Percentiles rank a stretch among this genome's conserved stretches.
Evolutionary conservation across 208 protist genomes (phyloP).

Genomic region (Entamoeba dispar): DNA sequence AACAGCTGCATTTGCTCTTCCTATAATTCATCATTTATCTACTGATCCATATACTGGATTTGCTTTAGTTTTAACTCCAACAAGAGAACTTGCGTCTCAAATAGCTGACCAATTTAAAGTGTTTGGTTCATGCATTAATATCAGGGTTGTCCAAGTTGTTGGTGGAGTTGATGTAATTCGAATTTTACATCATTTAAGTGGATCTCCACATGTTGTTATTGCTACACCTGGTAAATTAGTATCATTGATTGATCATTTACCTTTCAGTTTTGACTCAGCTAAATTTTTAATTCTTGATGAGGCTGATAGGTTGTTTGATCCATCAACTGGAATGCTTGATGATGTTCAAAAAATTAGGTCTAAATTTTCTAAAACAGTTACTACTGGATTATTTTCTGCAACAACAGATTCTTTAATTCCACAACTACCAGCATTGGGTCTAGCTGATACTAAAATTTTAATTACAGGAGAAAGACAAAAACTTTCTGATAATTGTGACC

Average conservation of each 20-base stretch:
- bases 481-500: not conserved
- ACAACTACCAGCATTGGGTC: not conserved
- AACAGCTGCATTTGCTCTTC: constrained; percentile 87
- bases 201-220: constrained; percentile 5
- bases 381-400: not conserved
- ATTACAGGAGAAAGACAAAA: not conserved
- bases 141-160: not conserved
- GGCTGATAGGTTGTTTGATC: not conserved
- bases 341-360: not conserved
- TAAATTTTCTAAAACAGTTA: not conserved
- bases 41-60: not conserved
- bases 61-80: constrained; percentile 16
- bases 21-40: constrained; percentile 73
- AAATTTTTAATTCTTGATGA: constrained; percentile 4
- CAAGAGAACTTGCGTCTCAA: constrained; percentile 24
- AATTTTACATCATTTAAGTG: not conserved
- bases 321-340: not conserved
- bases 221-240: constrained; percentile 30
- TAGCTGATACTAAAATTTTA: not conserved
- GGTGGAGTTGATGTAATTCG: constrained; percentile 7
- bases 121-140: not conserved
- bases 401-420: not conserved
- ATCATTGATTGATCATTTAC: constrained; percentile 17
- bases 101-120: not conserved
- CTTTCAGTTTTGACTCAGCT: constrained; percentile 2